phyloP scores from a whole-genome alignment of 768 basidiomycete species.

The Hygrophorus russula region DNA sequence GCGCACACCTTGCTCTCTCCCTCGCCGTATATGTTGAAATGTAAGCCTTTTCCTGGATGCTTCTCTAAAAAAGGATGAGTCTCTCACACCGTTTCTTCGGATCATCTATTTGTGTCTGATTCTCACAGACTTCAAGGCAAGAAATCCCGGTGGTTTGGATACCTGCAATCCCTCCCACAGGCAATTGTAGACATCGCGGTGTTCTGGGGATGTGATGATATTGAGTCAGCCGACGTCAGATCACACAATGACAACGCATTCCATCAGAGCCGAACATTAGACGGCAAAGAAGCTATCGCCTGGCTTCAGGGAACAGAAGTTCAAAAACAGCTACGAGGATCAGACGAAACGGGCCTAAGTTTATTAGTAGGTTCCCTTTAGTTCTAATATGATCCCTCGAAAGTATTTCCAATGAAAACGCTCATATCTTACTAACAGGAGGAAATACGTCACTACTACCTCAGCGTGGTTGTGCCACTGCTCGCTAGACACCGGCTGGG shows the following conservation, averaged over 20 bases:
- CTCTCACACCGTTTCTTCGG: not conserved
- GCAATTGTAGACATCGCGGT: slow-evolving; percentile 43
- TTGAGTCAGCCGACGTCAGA: not conserved
- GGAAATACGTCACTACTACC: slow-evolving; percentile 25
- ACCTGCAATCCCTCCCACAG: slow-evolving; percentile 53
- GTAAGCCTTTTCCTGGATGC: slow-evolving; percentile 22
- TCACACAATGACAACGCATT: not conserved
- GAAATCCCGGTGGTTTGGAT: slow-evolving; percentile 50
- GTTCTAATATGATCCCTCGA: not conserved
- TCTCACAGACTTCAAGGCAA: slow-evolving; percentile 32
- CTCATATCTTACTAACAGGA: slow-evolving; percentile 15
- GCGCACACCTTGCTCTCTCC: slow-evolving; percentile 49
- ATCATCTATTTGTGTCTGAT: not conserved
- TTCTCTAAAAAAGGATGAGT: not conserved
- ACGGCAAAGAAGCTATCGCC: slow-evolving; percentile 19
- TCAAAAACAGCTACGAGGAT: slow-evolving; percentile 7
- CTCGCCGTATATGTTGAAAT: slow-evolving; percentile 56
- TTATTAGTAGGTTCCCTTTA: slow-evolving; percentile 3
- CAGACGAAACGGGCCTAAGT: not conserved
- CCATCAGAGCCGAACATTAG: slow-evolving; percentile 8
- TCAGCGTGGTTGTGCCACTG: slow-evolving; percentile 22
- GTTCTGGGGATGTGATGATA: slow-evolving; percentile 37
- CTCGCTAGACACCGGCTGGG: slow-evolving; percentile 6
- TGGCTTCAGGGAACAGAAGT: slow-evolving; percentile 37
- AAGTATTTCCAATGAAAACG: not conserved